Evolutionary conservation across 176 grass and related monocot species (phyloP).

Genomic region (Carex scoparia): DNA sequence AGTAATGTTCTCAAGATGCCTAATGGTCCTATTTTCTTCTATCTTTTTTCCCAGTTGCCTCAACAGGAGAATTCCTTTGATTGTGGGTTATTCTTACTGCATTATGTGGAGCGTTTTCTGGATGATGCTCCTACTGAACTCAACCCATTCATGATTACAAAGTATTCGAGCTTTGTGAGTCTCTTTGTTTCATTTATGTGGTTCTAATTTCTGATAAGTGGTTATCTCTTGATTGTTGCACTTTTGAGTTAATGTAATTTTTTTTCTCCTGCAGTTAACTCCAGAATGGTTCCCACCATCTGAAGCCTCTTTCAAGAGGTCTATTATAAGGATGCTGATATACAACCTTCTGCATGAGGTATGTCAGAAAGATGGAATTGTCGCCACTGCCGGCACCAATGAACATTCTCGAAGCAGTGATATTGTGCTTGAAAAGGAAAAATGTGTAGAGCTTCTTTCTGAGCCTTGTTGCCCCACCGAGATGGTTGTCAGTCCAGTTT

Average conservation of each 20-base stretch:
- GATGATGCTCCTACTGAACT: constrained; percentile 64
- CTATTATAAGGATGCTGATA: constrained; percentile 68
- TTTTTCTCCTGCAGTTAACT: constrained; percentile 51
- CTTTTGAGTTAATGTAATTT: constrained; percentile 18
- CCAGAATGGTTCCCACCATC: constrained; percentile 74
- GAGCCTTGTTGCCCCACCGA: constrained; percentile 32
- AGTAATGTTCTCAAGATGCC: not conserved
- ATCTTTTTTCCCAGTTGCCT: constrained; percentile 55
- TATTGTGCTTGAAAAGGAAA: constrained; percentile 41
- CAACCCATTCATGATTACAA: constrained; percentile 60
- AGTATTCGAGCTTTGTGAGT: constrained; percentile 78
- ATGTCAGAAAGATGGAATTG: constrained; percentile 29
- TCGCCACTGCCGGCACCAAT: constrained; percentile 10
- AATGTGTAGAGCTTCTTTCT: constrained; percentile 35
- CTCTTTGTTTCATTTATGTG: constrained; percentile 17
- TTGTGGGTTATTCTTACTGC: constrained; percentile 89
- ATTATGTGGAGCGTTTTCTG: constrained; percentile 87
- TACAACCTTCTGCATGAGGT: constrained; percentile 37
- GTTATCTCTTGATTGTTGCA: constrained; percentile 19
- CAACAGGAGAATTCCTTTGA: constrained; percentile 99
- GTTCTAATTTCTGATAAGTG: constrained; percentile 21
- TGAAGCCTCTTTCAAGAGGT: constrained; percentile 92
- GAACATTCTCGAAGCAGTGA: constrained; percentile 34
- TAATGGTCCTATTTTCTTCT: constrained; percentile 16
- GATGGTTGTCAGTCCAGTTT: constrained; percentile 19